phyloP scores from a whole-genome alignment of 257 asterid species.

The Ballota nigra region DNA sequence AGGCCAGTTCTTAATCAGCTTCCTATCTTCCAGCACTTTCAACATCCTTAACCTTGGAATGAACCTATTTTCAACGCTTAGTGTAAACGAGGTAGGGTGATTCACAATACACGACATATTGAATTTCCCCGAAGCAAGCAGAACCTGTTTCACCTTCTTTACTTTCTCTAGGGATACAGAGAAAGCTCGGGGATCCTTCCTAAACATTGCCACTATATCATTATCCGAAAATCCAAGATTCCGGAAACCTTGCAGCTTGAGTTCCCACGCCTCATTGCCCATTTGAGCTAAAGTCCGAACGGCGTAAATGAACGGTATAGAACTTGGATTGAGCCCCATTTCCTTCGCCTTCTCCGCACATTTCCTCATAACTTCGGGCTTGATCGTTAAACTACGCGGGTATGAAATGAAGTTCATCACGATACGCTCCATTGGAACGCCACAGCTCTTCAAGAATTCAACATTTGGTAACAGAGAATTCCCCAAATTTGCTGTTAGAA shows the following conservation, averaged over 20 bases:
- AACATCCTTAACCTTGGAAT: background rate
- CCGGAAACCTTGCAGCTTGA: slow-evolving; percentile 19
- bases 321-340: background rate
- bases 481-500: too few species aligned
- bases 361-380: background rate
- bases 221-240: slow-evolving; percentile 30
- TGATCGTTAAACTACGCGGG: background rate
- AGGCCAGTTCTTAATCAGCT: slow-evolving; percentile 1
- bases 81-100: slow-evolving; percentile 14
- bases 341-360: background rate
- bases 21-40: background rate
- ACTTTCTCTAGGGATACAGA: slow-evolving; percentile 22
- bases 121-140: slow-evolving; percentile 25
- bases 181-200: slow-evolving; percentile 23
- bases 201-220: slow-evolving; percentile 21
- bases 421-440: background rate
- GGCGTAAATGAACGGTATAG: too few species aligned
- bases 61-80: slow-evolving; percentile 7
- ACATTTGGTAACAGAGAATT: background rate
- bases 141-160: slow-evolving; percentile 16
- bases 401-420: background rate
- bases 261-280: background rate
- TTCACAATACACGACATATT: slow-evolving; percentile 20
- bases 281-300: background rate
- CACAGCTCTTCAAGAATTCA: slow-evolving; percentile 11